A percentile compares a stretch with the other conserved stretches of the same genome.
Evolutionary conservation across 2,329 filamentous ascomycete species (phyloP).

Genomic region (Fusarium sp.): DNA sequence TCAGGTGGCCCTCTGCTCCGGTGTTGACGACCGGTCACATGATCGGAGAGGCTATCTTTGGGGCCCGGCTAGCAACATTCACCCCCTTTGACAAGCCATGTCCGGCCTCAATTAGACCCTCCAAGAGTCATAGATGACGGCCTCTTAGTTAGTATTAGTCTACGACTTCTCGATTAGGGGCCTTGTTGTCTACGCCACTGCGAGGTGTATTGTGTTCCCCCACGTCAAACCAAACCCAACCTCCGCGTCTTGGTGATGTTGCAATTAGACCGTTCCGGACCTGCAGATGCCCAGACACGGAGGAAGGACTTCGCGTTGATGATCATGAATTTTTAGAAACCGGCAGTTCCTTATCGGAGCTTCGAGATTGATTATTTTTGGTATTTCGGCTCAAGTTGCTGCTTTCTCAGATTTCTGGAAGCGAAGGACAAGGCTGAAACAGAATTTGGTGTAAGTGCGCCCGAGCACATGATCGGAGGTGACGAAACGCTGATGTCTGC

Average conservation of each 20-base stretch:
- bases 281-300: conserved; percentile 23
- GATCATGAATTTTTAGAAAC: conserved; percentile 19
- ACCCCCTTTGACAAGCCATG: conserved; percentile 33
- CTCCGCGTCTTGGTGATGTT: conserved; percentile 17
- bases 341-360: conserved; percentile 11
- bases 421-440: neutral
- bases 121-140: conserved; percentile 35
- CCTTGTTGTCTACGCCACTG: conserved; percentile 4
- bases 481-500: conserved; percentile 3
- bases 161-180: conserved; percentile 12
- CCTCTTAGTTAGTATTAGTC: neutral
- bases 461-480: conserved; percentile 16
- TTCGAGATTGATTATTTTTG: neutral
- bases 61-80: conserved; percentile 29
- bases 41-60: conserved; percentile 34
- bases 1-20: conserved; percentile 32
- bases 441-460: conserved; percentile 5
- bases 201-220: conserved; percentile 17
- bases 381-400: conserved; percentile 20
- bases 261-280: conserved; percentile 30
- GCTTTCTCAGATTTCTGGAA: neutral
- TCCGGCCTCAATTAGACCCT: conserved; percentile 31
- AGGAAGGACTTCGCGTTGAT: neutral
- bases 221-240: conserved; percentile 14
- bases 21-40: conserved; percentile 30